A percentile compares a stretch with the other conserved stretches of the same genome.
phyloP scores from a whole-genome alignment of 306 rosid species.

The Adenanthera pavonina region DNA sequence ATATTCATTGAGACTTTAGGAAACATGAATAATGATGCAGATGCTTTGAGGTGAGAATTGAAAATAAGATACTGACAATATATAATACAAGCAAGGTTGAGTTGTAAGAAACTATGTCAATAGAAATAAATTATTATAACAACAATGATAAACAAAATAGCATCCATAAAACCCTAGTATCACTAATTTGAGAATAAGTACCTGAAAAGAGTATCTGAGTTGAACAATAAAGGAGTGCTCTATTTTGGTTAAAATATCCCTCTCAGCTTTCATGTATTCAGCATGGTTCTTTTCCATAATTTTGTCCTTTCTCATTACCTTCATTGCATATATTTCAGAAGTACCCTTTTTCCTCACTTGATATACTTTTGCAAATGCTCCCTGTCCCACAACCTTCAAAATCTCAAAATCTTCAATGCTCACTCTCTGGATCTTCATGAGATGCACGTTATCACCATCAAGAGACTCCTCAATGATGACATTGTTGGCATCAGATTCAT shows the following conservation, averaged over 20 bases:
- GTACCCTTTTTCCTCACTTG: constrained; percentile 95
- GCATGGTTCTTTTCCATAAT: constrained; percentile 97
- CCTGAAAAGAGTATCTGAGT: constrained; percentile 97
- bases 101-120: constrained; percentile 9
- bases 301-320: constrained; percentile 97
- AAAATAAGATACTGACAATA: not conserved
- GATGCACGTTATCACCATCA: constrained; percentile 44
- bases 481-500: constrained; percentile 46
- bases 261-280: constrained; percentile 97
- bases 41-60: not conserved
- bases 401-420: constrained; percentile 90
- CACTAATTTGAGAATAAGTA: constrained; percentile 41
- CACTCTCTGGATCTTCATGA: constrained; percentile 52
- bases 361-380: constrained; percentile 94
- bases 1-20: constrained; percentile 4
- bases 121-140: constrained; percentile 14
- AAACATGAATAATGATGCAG: not conserved
- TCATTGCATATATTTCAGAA: constrained; percentile 93
- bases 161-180: constrained; percentile 2
- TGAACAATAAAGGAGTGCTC: constrained; percentile 91
- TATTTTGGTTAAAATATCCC: constrained; percentile 82
- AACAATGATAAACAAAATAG: constrained; percentile 12
- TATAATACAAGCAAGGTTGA: not conserved
- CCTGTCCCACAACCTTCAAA: constrained; percentile 97
- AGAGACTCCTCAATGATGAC: constrained; percentile 42